These are phyloP conservation scores for Xylariaceae sp. DNA, from an alignment of 2,329 filamentous ascomycete genomes.

Conservation along the genomic window DNA sequence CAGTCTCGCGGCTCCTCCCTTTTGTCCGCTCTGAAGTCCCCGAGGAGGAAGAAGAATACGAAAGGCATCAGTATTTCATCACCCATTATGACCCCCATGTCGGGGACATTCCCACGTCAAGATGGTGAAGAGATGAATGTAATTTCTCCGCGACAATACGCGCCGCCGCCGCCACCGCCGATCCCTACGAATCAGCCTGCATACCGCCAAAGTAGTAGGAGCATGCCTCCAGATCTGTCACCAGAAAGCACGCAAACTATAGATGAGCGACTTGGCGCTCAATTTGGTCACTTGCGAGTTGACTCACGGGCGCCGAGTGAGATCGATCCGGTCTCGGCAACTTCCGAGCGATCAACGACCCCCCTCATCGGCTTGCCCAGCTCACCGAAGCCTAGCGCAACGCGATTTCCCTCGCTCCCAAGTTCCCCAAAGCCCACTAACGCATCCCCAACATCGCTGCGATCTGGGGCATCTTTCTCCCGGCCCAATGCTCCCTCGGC, in stretches of 20 bases:
- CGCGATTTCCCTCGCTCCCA: conserved; percentile 35
- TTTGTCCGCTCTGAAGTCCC: conserved; percentile 58
- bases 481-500: conserved; percentile 50
- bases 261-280: conserved; percentile 50
- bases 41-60: conserved; percentile 49
- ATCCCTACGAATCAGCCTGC: conserved; percentile 46
- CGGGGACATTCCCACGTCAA: conserved; percentile 53
- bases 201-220: conserved; percentile 32
- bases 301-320: conserved; percentile 40
- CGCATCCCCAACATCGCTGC: conserved; percentile 42
- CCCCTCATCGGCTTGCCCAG: conserved; percentile 50
- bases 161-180: conserved; percentile 54
- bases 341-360: conserved; percentile 48
- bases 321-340: conserved; percentile 48
- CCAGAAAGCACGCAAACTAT: conserved; percentile 50
- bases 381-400: conserved; percentile 40
- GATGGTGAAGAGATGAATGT: conserved; percentile 54
- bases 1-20: conserved; percentile 57
- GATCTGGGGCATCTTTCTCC: conserved; percentile 48
- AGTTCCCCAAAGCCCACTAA: conserved; percentile 36
- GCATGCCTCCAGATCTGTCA: conserved; percentile 41
- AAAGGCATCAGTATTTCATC: conserved; percentile 58
- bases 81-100: conserved; percentile 61
- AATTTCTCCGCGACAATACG: conserved; percentile 56
- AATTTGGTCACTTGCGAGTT: conserved; percentile 39